phyloP scores from a whole-genome alignment of 2,329 filamentous ascomycete genomes.

The Diaporthe australafricana region DNA sequence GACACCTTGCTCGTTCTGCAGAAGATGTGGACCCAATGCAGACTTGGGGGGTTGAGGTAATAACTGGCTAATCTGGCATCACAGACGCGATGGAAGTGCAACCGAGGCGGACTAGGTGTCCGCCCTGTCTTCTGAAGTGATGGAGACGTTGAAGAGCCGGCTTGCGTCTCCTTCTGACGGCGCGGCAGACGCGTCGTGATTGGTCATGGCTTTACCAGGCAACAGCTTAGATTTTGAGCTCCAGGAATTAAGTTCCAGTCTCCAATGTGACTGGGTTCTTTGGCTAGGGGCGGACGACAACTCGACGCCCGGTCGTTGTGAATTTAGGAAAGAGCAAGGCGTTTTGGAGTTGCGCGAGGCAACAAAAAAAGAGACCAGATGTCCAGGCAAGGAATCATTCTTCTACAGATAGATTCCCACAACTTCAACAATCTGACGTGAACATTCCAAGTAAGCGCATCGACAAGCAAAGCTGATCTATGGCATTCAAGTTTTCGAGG shows the following conservation, averaged over 20 bases:
- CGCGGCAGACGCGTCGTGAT: background rate
- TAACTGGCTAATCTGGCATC: constrained; percentile 13
- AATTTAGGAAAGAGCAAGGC: constrained; percentile 17
- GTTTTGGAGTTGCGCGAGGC: constrained; percentile 19
- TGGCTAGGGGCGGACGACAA: background rate
- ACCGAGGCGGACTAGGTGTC: constrained; percentile 56
- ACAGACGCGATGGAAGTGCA: constrained; percentile 67
- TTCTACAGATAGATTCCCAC: background rate
- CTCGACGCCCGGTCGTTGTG: background rate
- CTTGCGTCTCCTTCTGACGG: background rate
- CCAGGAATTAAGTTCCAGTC: background rate
- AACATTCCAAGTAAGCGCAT: background rate
- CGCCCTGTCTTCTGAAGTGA: constrained; percentile 31
- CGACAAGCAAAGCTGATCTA: background rate
- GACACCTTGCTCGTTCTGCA: too few species aligned
- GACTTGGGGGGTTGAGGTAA: background rate
- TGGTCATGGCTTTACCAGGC: background rate
- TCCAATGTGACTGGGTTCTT: background rate
- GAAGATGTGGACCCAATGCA: background rate
- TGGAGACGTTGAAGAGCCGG: constrained; percentile 27
- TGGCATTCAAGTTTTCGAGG: background rate
- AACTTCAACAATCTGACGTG: background rate
- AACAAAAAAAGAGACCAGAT: background rate
- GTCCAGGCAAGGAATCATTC: background rate
- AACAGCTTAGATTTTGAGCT: background rate